These are phyloP conservation scores for Daldinia loculata DNA, from an alignment of 495 filamentous ascomycete genomes.

Conservation along the genomic window DNA sequence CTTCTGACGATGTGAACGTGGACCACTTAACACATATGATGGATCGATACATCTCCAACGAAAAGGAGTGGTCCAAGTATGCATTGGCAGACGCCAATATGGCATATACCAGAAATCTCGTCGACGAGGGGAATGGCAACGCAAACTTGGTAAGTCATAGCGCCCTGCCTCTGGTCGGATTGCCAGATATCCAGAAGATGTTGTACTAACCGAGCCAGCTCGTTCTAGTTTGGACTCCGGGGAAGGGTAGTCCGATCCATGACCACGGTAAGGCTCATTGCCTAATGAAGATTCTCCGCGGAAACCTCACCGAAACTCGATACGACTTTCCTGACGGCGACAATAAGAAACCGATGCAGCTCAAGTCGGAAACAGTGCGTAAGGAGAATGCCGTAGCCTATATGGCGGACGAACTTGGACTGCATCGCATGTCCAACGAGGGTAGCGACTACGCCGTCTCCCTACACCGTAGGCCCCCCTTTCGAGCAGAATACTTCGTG, in stretches of 20 bases:
- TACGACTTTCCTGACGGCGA: conserved; percentile 75
- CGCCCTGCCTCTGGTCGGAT: neutral
- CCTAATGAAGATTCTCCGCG: conserved; percentile 75
- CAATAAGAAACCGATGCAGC: conserved; percentile 59
- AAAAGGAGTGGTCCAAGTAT: conserved; percentile 75
- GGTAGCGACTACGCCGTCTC: conserved; percentile 81
- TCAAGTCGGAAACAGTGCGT: conserved; percentile 63
- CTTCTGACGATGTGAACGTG: conserved; percentile 80
- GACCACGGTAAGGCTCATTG: conserved; percentile 89
- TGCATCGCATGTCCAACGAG: conserved; percentile 83
- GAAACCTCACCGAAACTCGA: conserved; percentile 78
- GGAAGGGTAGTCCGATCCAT: conserved; percentile 85
- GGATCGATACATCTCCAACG: conserved; percentile 71
- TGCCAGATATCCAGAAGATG: neutral
- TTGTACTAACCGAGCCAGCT: conserved; percentile 59
- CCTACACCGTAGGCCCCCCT: conserved; percentile 73
- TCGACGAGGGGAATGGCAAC: conserved; percentile 90
- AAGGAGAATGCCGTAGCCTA: conserved; percentile 76
- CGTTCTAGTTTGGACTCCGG: conserved; percentile 91
- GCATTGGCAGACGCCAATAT: conserved; percentile 70
- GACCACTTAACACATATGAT: conserved; percentile 72
- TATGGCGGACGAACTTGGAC: conserved; percentile 85
- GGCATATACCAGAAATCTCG: conserved; percentile 86
- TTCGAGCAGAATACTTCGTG: conserved; percentile 1
- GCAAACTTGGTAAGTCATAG: conserved; percentile 77